A percentile compares a stretch with the other conserved stretches of the same genome.
These are phyloP conservation scores for Colletotrichum lentis DNA, from an alignment of 2,329 filamentous ascomycete genomes.

Conservation along the genomic window DNA sequence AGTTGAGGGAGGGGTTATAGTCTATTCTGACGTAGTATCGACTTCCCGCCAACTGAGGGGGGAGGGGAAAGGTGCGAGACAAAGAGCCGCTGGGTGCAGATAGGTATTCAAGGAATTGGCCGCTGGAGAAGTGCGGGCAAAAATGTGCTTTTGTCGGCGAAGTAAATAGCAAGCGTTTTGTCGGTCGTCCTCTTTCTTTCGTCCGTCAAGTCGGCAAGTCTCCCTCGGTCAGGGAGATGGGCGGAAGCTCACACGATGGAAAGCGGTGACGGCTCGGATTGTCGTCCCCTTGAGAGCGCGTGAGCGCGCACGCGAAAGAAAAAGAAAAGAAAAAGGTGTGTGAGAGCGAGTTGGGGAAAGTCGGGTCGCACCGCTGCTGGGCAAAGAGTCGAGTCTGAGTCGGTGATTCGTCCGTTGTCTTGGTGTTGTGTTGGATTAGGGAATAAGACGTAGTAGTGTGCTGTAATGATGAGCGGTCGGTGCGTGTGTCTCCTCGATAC, in stretches of 20 bases:
- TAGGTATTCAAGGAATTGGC: constrained; percentile 9
- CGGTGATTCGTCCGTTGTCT: constrained; percentile 21
- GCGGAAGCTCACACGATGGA: constrained; percentile 6
- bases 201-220: constrained; percentile 1
- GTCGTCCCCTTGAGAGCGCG: constrained; percentile 6
- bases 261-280: constrained; percentile 20
- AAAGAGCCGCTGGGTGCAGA: neutral
- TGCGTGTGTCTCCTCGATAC: neutral
- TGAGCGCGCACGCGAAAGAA: constrained; percentile 14
- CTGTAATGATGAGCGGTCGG: constrained; percentile 4
- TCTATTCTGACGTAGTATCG: constrained; percentile 32
- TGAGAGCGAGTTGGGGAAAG: constrained; percentile 11
- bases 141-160: neutral
- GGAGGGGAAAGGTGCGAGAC: constrained; percentile 22
- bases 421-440: constrained; percentile 17
- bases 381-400: constrained; percentile 16
- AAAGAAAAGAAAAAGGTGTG: neutral
- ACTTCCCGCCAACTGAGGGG: constrained; percentile 20
- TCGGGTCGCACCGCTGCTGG: constrained; percentile 11
- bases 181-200: neutral
- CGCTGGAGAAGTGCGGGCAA: neutral
- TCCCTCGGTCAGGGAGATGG: neutral
- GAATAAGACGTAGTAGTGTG: neutral
- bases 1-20: constrained; percentile 27
- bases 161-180: neutral